These are phyloP conservation scores for Voacanga thouarsii DNA, from an alignment of 257 asterid genomes.

Conservation along the genomic window DNA sequence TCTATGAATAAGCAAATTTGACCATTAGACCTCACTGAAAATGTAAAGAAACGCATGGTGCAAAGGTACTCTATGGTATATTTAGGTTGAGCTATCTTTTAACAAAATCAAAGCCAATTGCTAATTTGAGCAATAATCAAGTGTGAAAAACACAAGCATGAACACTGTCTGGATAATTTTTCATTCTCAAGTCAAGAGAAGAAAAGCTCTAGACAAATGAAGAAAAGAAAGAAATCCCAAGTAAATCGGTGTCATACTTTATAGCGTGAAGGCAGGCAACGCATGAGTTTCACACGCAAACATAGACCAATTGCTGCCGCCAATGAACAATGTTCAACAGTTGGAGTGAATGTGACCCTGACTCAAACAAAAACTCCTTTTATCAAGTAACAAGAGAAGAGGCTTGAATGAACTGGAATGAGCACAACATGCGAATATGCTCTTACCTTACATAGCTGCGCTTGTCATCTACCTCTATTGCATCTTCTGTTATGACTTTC, in stretches of 20 bases:
- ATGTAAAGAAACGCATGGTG: too few relatives aligned
- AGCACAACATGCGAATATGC: background rate
- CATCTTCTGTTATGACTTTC: constrained; percentile 86
- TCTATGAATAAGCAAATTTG: too few relatives aligned
- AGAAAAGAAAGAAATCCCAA: background rate
- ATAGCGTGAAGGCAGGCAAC: constrained; percentile 74
- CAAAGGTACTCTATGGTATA: too few relatives aligned
- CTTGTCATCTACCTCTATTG: constrained; percentile 75
- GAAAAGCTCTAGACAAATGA: background rate
- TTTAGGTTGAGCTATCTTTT: too few relatives aligned
- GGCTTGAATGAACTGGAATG: constrained; percentile 5
- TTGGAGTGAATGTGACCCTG: constrained; percentile 95
- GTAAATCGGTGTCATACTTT: constrained; percentile 44
- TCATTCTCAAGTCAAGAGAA: background rate
- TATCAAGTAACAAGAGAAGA: constrained; percentile 20
- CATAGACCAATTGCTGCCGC: constrained; percentile 87
- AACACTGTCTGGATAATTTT: background rate
- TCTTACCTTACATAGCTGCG: constrained; percentile 71
- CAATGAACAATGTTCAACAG: constrained; percentile 97
- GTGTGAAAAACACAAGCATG: background rate
- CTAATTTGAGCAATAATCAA: too few relatives aligned
- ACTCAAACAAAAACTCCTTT: background rate
- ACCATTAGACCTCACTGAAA: too few relatives aligned
- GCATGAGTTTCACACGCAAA: constrained; percentile 94
- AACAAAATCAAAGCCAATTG: too few relatives aligned